A percentile compares a stretch with the other conserved stretches of the same genome.
These are phyloP conservation scores for Ceratocystis huliohia DNA, from an alignment of 2,329 filamentous ascomycete species.

Conservation along the genomic window DNA sequence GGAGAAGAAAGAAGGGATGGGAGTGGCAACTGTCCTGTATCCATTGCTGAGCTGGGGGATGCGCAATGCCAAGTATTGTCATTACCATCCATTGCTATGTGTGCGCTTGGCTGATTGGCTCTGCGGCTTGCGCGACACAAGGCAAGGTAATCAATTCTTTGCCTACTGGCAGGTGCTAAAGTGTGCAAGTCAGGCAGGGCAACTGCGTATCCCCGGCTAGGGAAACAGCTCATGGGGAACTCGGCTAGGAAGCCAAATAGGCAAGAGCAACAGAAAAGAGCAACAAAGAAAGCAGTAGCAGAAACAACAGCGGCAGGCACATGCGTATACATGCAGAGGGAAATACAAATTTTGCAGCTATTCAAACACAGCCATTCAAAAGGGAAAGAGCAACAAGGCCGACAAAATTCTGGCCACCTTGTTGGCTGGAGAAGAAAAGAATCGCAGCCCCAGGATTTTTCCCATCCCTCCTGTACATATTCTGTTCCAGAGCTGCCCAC, in stretches of 20 bases:
- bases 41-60: too few species aligned
- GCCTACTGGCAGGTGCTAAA: too few species aligned
- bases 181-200: too few species aligned
- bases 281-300: too few species aligned
- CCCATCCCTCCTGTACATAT: background rate
- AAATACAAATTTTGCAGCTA: background rate
- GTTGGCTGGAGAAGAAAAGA: slow-evolving; percentile 13
- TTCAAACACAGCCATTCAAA: background rate
- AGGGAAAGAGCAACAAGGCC: background rate
- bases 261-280: too few species aligned
- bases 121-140: too few species aligned
- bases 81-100: background rate
- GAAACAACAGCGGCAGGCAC: background rate
- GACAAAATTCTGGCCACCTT: slow-evolving; percentile 3
- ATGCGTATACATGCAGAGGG: background rate
- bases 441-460: background rate
- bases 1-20: background rate
- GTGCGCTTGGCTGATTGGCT: background rate
- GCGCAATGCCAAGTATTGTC: background rate
- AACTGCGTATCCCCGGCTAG: too few species aligned
- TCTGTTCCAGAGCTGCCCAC: background rate
- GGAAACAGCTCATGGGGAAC: too few species aligned
- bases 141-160: background rate
- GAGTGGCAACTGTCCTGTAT: too few species aligned
- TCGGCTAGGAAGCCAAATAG: too few species aligned